These are phyloP conservation scores for Ophiostoma novo-ulmi DNA, from an alignment of 2,329 filamentous ascomycete species.

Conservation along the genomic window DNA sequence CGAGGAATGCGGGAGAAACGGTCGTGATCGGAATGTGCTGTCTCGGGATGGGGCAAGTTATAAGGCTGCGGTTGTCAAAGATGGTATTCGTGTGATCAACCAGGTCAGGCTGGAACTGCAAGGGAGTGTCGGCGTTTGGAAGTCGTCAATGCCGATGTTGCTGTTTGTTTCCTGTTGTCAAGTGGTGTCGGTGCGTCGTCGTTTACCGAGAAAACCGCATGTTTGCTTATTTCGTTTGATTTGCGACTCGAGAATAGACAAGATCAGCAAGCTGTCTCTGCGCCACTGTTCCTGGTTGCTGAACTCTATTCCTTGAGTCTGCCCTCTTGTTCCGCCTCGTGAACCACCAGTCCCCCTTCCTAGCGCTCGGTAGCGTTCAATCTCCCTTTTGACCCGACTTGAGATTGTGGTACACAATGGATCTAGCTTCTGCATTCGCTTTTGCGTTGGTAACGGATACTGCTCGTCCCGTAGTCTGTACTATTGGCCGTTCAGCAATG, in stretches of 20 bases:
- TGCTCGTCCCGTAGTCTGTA: not conserved
- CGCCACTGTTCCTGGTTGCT: not conserved
- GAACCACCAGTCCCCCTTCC: slow-evolving; percentile 1
- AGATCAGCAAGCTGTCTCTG: slow-evolving; percentile 11
- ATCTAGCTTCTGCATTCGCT: not conserved
- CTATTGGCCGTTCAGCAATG: not conserved
- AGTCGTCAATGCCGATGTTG: not conserved
- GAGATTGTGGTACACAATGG: slow-evolving; percentile 2
- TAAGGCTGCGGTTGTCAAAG: not conserved
- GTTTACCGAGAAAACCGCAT: slow-evolving; percentile 5
- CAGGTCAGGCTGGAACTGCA: not conserved
- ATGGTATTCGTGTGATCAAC: not conserved
- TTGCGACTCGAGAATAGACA: slow-evolving; percentile 7
- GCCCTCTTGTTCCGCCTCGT: not conserved
- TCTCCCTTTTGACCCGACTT: not conserved
- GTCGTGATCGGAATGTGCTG: slow-evolving; percentile 7
- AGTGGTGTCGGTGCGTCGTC: not conserved
- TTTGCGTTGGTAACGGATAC: not conserved
- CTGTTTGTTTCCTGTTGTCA: not conserved
- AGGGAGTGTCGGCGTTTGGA: not conserved
- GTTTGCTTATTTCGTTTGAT: not conserved
- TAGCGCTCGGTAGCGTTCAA: not conserved
- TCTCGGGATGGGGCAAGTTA: not conserved
- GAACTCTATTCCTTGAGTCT: not conserved
- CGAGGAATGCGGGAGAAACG: not conserved